Base-by-base conservation (phyloP, 139 green algal species). In the Zygnema cylindricum region DNA sequence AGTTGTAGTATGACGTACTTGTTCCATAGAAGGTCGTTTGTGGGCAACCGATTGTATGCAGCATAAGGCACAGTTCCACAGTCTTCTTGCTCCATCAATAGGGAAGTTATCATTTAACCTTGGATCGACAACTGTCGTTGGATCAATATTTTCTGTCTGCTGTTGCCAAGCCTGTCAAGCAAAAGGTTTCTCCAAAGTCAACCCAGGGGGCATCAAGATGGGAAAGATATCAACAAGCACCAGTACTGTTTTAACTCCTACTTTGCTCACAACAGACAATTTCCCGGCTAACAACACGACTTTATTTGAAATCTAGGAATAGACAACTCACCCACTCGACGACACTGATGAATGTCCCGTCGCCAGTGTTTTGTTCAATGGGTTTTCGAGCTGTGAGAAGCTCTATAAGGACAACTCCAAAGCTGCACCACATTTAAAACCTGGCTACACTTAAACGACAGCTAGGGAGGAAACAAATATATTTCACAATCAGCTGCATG, bases 401-500 rank as follows among this genome's bases (percentile, higher is more conserved):
- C 40, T 88, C 82, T 25, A 88, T 40, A 23, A 88, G 38, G 38
- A 88, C 21, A n/a, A 88, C 82, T 40, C 82, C 82, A 88, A 88
- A 88, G 57, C 78, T 85, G 78, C 78, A 78, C 30, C 40, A 55
- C 32, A 36, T 1, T 71, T 32, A 35, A 55, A 49, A 83, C 23
- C 22, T 69, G 63, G 35, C n/a, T n/a, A n/a, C n/a, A n/a, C n/a
- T n/a, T n/a, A n/a, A n/a, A n/a, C n/a, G n/a, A n/a, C n/a, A n/a
- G n/a, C n/a, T n/a, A n/a, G n/a, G n/a, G n/a, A n/a, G n/a, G n/a
- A n/a, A n/a, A n/a, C n/a, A n/a, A n/a, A n/a, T n/a, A n/a, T n/a
- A n/a, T n/a, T n/a, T n/a, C n/a, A n/a, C n/a, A n/a, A n/a, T n/a
- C n/a, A n/a, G n/a, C n/a, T n/a, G n/a, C n/a, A n/a, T n/a, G n/a